Base-by-base conservation (phyloP, 352 stramenopile genomes). In the Phytophthora pinifolia region DNA sequence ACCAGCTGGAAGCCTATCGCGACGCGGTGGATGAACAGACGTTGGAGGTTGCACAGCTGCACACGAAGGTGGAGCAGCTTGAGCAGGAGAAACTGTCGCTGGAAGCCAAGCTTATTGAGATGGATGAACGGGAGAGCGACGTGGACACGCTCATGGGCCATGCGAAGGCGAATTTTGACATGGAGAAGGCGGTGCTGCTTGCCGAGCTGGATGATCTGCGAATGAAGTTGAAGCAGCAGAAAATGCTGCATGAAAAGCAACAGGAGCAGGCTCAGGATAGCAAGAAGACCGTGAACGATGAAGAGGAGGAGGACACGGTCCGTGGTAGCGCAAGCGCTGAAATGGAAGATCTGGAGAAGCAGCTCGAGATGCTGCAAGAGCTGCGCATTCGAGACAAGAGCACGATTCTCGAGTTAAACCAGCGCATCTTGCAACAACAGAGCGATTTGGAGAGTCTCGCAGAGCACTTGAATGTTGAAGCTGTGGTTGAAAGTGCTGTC, bases 101-200 rank as follows among this genome's bases (percentile, higher is more conserved):
- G 12, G 81, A 88, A 55, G 64, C 62, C 7, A 86, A 88, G 34
- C 51, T 94, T 6, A 71, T 90, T n/a, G 81, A 89, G 48, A 86
- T 89, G 74, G 74, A 90, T 42, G 78, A 87, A 59, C 67, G 66
- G 6, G 76, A 92, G 39, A 74, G 66, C 35, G 60, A 86, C 17
- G 76, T 88, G 2, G 76, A 90, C 17, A 60, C 54, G 15, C 30
- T 86, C 25, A 67, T 85, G 32, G 48, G 52, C 14, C 62, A 89
- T 46, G 56, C 68, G 8, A 76, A 70, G 33, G 62, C 57, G 15
- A 76, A 74, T 34, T 73, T 84, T 52, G 78, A 86, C 12, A 71
- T 79, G 46, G 80, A 93, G 51, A 82, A 76, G 38, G 54, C 58
- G 0, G 67, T 79, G 27, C 51, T 86, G 9, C 55, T 69, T 15